Percentiles rank a stretch among this genome's conserved stretches.
phyloP scores from a whole-genome alignment of 2,329 filamentous ascomycete genomes.

The Epichloe gansuensis region DNA sequence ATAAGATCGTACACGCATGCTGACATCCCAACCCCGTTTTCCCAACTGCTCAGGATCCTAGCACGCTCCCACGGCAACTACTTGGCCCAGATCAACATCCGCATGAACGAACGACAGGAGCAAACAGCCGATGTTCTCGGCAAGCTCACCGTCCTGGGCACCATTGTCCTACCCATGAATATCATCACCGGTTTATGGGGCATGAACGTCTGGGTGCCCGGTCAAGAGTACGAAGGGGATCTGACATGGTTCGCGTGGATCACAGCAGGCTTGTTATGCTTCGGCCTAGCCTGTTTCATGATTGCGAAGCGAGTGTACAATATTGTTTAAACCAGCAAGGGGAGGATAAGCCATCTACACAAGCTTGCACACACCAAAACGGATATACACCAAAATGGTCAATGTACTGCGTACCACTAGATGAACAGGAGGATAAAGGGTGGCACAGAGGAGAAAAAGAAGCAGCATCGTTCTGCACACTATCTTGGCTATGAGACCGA shows the following conservation, averaged over 20 bases:
- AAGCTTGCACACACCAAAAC: background rate
- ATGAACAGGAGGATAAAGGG: too few species aligned
- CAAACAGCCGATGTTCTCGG: slow-evolving; percentile 90
- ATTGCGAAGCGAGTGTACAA: slow-evolving; percentile 76
- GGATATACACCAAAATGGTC: too few species aligned
- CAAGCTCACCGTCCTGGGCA: slow-evolving; percentile 89
- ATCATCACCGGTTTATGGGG: slow-evolving; percentile 98
- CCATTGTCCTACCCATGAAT: slow-evolving; percentile 97
- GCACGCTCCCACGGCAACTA: slow-evolving; percentile 91
- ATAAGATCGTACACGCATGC: background rate
- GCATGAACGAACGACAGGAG: slow-evolving; percentile 96
- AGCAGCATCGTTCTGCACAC: background rate
- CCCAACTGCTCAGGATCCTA: slow-evolving; percentile 47
- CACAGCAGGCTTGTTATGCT: slow-evolving; percentile 63
- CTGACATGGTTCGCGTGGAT: slow-evolving; percentile 64
- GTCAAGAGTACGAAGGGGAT: slow-evolving; percentile 68
- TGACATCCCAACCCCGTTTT: background rate
- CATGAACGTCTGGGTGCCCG: slow-evolving; percentile 96
- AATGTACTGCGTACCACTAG: too few species aligned
- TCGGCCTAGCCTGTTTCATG: slow-evolving; percentile 68
- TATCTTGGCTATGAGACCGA: background rate
- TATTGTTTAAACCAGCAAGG: slow-evolving; percentile 45
- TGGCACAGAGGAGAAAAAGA: background rate
- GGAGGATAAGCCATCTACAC: background rate
- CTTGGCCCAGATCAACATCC: slow-evolving; percentile 97